Evolutionary conservation across 2,329 filamentous ascomycete species (phyloP).

Genomic region (Alternaria gansuensis): DNA sequence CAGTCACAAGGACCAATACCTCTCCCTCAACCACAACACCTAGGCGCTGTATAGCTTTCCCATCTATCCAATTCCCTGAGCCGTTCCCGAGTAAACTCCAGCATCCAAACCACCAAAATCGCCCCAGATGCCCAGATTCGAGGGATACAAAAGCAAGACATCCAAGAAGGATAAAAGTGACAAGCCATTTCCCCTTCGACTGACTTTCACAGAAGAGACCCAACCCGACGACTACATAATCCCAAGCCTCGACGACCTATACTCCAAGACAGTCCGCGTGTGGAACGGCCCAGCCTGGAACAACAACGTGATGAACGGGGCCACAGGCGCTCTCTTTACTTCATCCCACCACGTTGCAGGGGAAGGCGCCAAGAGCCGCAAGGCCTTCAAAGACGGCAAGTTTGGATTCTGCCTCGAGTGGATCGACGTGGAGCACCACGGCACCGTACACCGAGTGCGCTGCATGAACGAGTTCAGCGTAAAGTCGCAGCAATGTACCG

Average conservation of each 20-base stretch:
- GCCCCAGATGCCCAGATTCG: background rate
- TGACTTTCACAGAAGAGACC: background rate
- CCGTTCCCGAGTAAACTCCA: background rate
- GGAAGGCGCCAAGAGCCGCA: background rate
- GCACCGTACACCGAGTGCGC: background rate
- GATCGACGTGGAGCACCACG: background rate
- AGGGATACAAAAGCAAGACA: background rate
- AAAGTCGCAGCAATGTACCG: constrained; percentile 10
- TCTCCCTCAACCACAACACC: background rate
- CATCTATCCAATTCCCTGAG: background rate
- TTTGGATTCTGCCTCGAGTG: constrained; percentile 19
- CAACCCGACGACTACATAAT: background rate
- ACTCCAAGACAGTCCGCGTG: constrained; percentile 1
- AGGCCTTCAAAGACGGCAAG: constrained; percentile 6
- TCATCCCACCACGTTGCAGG: constrained; percentile 8
- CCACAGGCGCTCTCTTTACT: background rate
- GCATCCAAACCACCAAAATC: background rate
- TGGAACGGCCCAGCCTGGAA: background rate
- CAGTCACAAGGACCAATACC: background rate
- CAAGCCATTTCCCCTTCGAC: background rate
- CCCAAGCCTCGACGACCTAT: background rate
- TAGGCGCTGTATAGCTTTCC: background rate
- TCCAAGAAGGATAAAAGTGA: background rate
- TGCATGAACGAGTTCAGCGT: constrained; percentile 15
- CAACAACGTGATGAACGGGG: constrained; percentile 1